Evolutionary conservation across 805 yeast genomes (phyloP).

Genomic region (Ogataea trehaloabstinens): DNA sequence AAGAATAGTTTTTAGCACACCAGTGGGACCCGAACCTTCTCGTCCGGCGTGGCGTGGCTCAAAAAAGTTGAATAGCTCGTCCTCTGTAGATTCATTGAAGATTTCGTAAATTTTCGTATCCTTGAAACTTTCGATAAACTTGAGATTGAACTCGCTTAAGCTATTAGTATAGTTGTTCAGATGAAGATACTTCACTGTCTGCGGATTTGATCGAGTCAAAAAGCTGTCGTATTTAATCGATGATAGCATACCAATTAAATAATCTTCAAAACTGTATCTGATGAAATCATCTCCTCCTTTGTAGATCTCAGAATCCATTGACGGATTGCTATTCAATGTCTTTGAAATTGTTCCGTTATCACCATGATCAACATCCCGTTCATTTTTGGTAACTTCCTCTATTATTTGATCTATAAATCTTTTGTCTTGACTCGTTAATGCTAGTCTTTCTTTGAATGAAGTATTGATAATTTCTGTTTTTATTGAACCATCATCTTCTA

Average conservation of each 20-base stretch:
- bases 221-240: slow-evolving; percentile 69
- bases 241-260: slow-evolving; percentile 71
- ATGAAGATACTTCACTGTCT: slow-evolving; percentile 18
- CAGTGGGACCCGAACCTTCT: not conserved
- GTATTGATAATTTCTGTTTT: slow-evolving; percentile 46
- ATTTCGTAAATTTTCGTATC: slow-evolving; percentile 51
- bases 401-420: slow-evolving; percentile 67
- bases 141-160: slow-evolving; percentile 23
- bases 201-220: slow-evolving; percentile 33
- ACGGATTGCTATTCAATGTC: slow-evolving; percentile 33
- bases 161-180: slow-evolving; percentile 21
- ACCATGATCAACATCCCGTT: slow-evolving; percentile 6
- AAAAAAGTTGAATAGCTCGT: slow-evolving; percentile 54
- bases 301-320: slow-evolving; percentile 40
- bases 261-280: slow-evolving; percentile 86
- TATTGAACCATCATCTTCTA: slow-evolving; percentile 42
- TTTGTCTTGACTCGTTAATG: slow-evolving; percentile 60
- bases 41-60: slow-evolving; percentile 32
- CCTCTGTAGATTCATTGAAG: slow-evolving; percentile 59
- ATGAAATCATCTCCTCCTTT: slow-evolving; percentile 85
- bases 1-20: slow-evolving; percentile 11
- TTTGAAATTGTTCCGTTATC: slow-evolving; percentile 34
- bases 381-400: slow-evolving; percentile 44
- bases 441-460: slow-evolving; percentile 42
- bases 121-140: slow-evolving; percentile 54